Conservation (phyloP, 2,329 filamentous ascomycete genomes). For the Elsinoe arachidis region DNA sequence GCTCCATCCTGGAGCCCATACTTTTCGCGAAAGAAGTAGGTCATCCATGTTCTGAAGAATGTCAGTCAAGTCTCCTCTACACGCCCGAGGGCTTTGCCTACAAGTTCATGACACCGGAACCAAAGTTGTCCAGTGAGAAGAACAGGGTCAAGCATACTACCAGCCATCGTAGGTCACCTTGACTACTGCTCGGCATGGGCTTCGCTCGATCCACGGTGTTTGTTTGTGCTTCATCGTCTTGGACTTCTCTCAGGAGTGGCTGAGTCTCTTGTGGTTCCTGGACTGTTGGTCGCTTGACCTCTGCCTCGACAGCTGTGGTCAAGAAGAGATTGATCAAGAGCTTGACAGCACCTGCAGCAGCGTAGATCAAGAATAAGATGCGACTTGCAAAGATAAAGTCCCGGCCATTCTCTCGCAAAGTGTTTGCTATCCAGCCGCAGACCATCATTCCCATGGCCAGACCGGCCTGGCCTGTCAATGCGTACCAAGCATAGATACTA, state of each 20-base stretch:
- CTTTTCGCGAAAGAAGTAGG: constrained; percentile 14
- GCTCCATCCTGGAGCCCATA: constrained; percentile 13
- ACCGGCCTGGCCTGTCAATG: constrained; percentile 24
- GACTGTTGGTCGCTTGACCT: background rate
- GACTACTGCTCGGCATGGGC: background rate
- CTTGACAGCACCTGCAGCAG: constrained; percentile 33
- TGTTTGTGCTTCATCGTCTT: background rate
- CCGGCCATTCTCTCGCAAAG: constrained; percentile 28
- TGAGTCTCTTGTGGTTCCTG: background rate
- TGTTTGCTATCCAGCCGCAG: constrained; percentile 32
- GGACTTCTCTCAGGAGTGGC: constrained; percentile 1
- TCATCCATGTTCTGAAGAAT: constrained; percentile 13
- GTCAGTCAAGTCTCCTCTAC: background rate
- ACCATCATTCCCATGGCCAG: constrained; percentile 23
- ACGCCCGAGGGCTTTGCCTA: background rate
- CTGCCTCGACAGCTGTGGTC: constrained; percentile 31
- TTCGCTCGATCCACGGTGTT: background rate
- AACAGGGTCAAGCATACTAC: constrained; percentile 4
- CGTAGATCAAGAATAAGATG: constrained; percentile 37
- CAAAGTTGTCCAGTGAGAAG: constrained; percentile 14
- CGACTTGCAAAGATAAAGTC: constrained; percentile 31
- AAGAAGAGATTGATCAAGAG: constrained; percentile 31
- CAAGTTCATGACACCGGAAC: constrained; percentile 13
- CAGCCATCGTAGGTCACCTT: background rate
- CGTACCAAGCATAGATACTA: constrained; percentile 27